Evolutionary conservation across 495 filamentous ascomycete species (phyloP), one percentile per base, ranked within the genome.

Genomic region (Penicillium verhagenii): DNA sequence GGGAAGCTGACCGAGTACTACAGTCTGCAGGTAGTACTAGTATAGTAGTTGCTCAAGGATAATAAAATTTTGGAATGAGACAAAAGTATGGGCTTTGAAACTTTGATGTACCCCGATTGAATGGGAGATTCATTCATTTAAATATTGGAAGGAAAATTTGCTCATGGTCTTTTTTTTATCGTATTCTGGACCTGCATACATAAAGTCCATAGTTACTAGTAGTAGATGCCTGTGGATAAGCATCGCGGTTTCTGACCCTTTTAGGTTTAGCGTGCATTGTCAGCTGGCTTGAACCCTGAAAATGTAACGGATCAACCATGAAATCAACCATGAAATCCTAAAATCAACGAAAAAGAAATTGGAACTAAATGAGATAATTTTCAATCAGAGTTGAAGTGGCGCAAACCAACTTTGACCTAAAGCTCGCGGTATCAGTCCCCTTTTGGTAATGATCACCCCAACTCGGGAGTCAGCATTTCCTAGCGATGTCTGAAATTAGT

Each of bases 181-280:
- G n/a, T n/a, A n/a, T n/a, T n/a, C n/a, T n/a, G n/a, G n/a, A n/a
- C n/a, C n/a, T n/a, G n/a, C n/a, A n/a, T n/a, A n/a, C n/a, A n/a
- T n/a, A n/a, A n/a, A n/a, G n/a, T n/a, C n/a, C n/a, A n/a, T n/a
- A n/a, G n/a, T n/a, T n/a, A n/a, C n/a, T n/a, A n/a, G n/a, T n/a
- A n/a, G n/a, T n/a, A n/a, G n/a, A n/a, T n/a, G n/a, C n/a, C n/a
- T 49, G 55, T 59, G 61, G 37, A 39, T 31, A 39, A 13, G 54
- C 57, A 59, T 70, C 69, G 69, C 53, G 67, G 54, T 52, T 58
- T 63, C 26, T 65, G 69, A 68, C 67, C 65, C 56, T 37, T 65
- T 66, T 31, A 13, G 67, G 69, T 55, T 66, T 72, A 68, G 67
- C 56, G 67, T 42, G 43, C 14, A 47, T 28, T 6, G n/a, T 11